Base-by-base conservation (phyloP, 2,329 filamentous ascomycete species). In the Ambrosiella xylebori region DNA sequence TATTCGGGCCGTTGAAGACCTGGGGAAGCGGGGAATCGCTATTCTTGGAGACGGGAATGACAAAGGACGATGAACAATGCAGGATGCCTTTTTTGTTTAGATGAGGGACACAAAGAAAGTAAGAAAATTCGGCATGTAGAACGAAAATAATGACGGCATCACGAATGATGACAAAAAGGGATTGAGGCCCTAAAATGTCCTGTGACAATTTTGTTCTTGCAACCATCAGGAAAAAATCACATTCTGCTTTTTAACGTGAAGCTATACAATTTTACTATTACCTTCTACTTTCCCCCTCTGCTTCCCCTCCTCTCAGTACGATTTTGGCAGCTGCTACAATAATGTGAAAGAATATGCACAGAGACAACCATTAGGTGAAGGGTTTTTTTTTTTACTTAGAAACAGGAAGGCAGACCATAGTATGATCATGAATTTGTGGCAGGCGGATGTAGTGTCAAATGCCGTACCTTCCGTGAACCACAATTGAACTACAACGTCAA, bases 1-100 rank as follows among this genome's bases (percentile, higher is more conserved):
- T 57, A 59, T 59, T 59, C 58, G 54, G 58, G 38, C 54, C 54
- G 58, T 50, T 47, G 37, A 36, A 35, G 58, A 59, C 58, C 58
- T 59, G 58, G 54, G 58, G 58, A 59, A 59, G 54, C 53, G 53
- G 58, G 54, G 54, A 36, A 51, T 27, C 41, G 39, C 19, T 45
- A 49, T 17, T 54, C 36, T 39, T 37, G 19, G 50, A 41, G 37
- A 17, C n/a, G 36, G 7, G 12, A 51, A 54, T 13, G 35, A 39
- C n/a, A 44, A 39, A 54, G 27, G 38, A 54, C 17, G 38, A 13
- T 15, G 44, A 47, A 15, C 44, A 47, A 47, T 47, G 12, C 7
- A 15, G 6, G 44, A 41, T 12, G n/a, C 40, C 8, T 7, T 12
- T 12, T 12, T 11, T 41, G 40, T n/a, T 12, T 12, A 41, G n/a